Conservation (phyloP, 768 basidiomycete genomes). For the Plicaturopsis crispa region DNA sequence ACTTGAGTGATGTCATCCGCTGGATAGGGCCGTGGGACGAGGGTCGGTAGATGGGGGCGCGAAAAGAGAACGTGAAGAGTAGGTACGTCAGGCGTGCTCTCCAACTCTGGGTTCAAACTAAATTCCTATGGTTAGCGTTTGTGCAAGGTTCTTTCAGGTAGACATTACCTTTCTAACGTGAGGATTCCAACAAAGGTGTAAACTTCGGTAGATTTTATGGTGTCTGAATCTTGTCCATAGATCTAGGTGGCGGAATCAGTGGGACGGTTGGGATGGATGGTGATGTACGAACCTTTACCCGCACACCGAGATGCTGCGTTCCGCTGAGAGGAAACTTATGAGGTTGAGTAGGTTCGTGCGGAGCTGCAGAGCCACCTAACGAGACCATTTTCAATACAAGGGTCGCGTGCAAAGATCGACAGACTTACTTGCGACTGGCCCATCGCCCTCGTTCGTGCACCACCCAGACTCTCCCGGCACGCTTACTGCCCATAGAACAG, state of each 20-base stretch:
- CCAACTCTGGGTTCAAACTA: conserved; percentile 31
- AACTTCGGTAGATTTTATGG: conserved; percentile 54
- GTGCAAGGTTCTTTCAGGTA: conserved; percentile 1
- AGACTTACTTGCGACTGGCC: conserved; percentile 11
- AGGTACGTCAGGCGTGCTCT: conserved; percentile 39
- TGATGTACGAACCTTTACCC: conserved; percentile 49
- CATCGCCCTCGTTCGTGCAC: conserved; percentile 30
- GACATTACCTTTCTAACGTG: conserved; percentile 47
- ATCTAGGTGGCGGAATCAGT: conserved; percentile 33
- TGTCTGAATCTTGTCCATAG: conserved; percentile 42
- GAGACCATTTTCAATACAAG: background rate
- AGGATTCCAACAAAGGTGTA: conserved; percentile 70
- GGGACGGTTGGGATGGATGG: background rate
- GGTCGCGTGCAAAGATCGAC: conserved; percentile 2
- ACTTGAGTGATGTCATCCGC: conserved; percentile 16
- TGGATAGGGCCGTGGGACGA: conserved; percentile 30
- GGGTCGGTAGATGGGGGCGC: conserved; percentile 27
- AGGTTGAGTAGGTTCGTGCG: conserved; percentile 19
- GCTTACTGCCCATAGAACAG: conserved; percentile 64
- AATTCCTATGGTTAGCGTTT: conserved; percentile 14
- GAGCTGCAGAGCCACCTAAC: background rate
- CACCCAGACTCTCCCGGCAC: conserved; percentile 65
- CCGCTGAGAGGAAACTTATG: conserved; percentile 62
- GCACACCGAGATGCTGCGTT: conserved; percentile 55
- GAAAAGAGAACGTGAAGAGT: conserved; percentile 66